Evolutionary conservation across 371 early-diverging fungal species (phyloP), one percentile per base, ranked within the genome.

Genomic region (Lichtheimia corymbifera): DNA sequence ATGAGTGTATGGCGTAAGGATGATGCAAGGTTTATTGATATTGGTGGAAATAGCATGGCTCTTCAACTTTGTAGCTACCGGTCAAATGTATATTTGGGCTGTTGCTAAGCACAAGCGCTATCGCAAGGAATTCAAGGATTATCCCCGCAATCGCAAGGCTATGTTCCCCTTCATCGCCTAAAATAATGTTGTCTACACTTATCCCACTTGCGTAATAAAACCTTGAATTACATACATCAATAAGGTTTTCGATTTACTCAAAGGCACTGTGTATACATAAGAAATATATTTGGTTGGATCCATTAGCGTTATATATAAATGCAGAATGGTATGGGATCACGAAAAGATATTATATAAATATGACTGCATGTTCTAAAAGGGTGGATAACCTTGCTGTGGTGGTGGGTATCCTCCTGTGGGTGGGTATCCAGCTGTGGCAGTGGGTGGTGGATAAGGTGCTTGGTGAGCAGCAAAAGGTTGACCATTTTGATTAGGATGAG

Each of bases 61-160:
- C 52, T 97, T 97, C 73, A 80, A 88, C 59, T 71, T 85, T 22
- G 91, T 93, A 43, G 92, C 93, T 22, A 84, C 89, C 24, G 92
- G 76, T 44, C 96, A 96, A 76, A 96, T 97, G 94, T 92, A 90
- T 68, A 30, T 92, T n/a, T 98, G 98, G 98, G 97, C 98, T 6
- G 70, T 93, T 66, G 96, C 97, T 85, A 98, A 98, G 83, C 97
- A 97, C 83, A 87, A 86, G 72, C 83, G 84, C 49, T 98, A 98
- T 76, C 80, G 70, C 58, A 92, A 91, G 64, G 98, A 98, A 65
- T 98, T 98, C 79, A 83, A 89, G 15, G 86, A 91, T 65, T 97
- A 97, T 65, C 98, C 98, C 62, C 90, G 89, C 67, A 83, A 84
- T 65, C 87, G 98, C 73, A 93, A 88, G 70, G 88, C 93, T 55